Base-by-base conservation (phyloP, 345 rosid genomes). In the Lepidium aucheri region DNA sequence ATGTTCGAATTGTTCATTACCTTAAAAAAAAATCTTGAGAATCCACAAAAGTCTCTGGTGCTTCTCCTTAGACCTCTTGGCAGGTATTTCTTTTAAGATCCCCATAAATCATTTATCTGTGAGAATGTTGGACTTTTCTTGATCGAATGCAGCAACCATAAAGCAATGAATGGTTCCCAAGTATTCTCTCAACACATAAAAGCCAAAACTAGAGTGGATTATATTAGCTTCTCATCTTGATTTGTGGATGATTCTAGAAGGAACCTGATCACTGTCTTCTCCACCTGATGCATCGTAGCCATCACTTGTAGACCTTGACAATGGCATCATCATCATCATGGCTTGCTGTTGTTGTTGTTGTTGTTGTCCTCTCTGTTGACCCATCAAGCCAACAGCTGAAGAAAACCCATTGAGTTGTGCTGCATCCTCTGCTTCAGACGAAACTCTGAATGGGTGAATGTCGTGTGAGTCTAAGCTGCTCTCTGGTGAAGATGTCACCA, bases 261-360 rank as follows among this genome's bases (percentile, higher is more conserved):
- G 89, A 69, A 90, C 90, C 67, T 85, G 81, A 68, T 90, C 99
- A 33, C 99, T 94, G 65, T 94, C 99, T 79, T 94, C 99, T 18
- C 99, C 99, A 16, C 96, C 96, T 10, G 99, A 94, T 11, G 99
- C 93, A 77, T 94, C 99, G 22, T 90, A 90, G 5, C 95, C 99
- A 60, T 94, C 96, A 56, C 96, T 94, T 53, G 95, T 80, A 35
- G 99, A 90, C 77, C 96, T 90, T 9, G 93, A 86, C 44, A 90
- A 71, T n/a, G 87, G 96, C 52, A 94, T 73, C 69, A 84, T 87
- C 69, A 69, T 82, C 58, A 75, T 85, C 71, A 82, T 70, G 34
- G 55, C 32, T 34, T 53, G 58, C 20, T 63, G 69, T 74, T 72
- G 79, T 15, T 66, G 53, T 47, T 70, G 44, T 76, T n/a, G n/a